Percentiles rank a stretch among this genome's conserved stretches.
These are phyloP conservation scores for Penicillium sclerotigenum DNA, from an alignment of 2,329 filamentous ascomycete species.

Conservation along the genomic window DNA sequence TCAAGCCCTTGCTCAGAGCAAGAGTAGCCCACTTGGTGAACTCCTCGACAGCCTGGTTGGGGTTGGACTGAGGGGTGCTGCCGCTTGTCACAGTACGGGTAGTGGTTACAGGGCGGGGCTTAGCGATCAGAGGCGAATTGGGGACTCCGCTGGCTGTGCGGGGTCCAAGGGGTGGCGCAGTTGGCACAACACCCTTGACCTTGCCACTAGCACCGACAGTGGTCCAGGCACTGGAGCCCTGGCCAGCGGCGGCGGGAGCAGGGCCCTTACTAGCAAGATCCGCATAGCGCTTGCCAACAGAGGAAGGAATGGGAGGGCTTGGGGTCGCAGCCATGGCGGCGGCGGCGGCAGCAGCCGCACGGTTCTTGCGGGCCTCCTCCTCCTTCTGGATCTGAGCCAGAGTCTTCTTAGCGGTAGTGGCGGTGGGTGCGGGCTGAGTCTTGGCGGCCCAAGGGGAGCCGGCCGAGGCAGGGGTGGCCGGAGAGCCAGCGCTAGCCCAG, in stretches of 20 bases:
- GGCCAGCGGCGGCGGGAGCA: slow-evolving; percentile 43
- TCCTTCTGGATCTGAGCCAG: slow-evolving; percentile 95
- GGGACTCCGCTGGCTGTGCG: slow-evolving; percentile 49
- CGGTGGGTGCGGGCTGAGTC: slow-evolving; percentile 35
- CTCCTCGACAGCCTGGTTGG: slow-evolving; percentile 74
- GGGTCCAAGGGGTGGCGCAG: slow-evolving; percentile 44
- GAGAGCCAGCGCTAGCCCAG: slow-evolving; percentile 75
- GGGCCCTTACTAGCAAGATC: slow-evolving; percentile 81
- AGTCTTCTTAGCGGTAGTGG: slow-evolving; percentile 69
- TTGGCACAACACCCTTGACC: slow-evolving; percentile 68
- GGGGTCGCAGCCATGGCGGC: slow-evolving; percentile 44
- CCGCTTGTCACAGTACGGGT: slow-evolving; percentile 47
- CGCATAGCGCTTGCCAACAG: slow-evolving; percentile 80
- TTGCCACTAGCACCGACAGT: slow-evolving; percentile 94
- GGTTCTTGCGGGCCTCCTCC: slow-evolving; percentile 85
- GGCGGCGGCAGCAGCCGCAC: slow-evolving; percentile 53
- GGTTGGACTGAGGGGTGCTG: slow-evolving; percentile 43
- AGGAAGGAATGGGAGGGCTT: slow-evolving; percentile 44
- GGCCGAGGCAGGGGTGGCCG: slow-evolving; percentile 57
- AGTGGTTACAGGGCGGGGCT: slow-evolving; percentile 56
- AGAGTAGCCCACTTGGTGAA: slow-evolving; percentile 89
- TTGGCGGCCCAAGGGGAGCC: slow-evolving; percentile 54
- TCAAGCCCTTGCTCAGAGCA: slow-evolving; percentile 71
- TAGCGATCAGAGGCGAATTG: slow-evolving; percentile 44
- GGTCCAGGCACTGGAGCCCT: slow-evolving; percentile 70